phyloP scores from a whole-genome alignment of 495 filamentous ascomycete species.

The Diplogelasinospora grovesii region DNA sequence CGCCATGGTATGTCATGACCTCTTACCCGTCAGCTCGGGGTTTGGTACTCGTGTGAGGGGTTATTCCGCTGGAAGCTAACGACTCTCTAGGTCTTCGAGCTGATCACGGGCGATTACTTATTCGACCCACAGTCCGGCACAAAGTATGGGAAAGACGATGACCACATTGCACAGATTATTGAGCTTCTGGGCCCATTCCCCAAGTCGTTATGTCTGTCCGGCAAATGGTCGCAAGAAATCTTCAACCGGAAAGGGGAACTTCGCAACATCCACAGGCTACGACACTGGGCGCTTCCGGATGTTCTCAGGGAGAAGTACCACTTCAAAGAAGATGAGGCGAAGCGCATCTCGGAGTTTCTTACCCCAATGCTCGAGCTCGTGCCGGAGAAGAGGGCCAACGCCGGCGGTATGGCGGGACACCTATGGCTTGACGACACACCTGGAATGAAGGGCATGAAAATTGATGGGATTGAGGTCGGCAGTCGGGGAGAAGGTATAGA shows the following conservation, averaged over 20 bases:
- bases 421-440: slow-evolving; percentile 72
- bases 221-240: slow-evolving; percentile 98
- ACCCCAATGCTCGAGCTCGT: slow-evolving; percentile 86
- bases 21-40: neutral
- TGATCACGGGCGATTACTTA: slow-evolving; percentile 97
- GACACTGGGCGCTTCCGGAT: slow-evolving; percentile 93
- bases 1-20: slow-evolving; percentile 70
- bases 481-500: slow-evolving; percentile 91
- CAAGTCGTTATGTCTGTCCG: slow-evolving; percentile 78
- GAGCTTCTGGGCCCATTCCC: slow-evolving; percentile 93
- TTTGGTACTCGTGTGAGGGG: neutral
- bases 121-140: slow-evolving; percentile 99
- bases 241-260: slow-evolving; percentile 98
- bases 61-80: neutral
- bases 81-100: slow-evolving; percentile 74
- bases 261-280: slow-evolving; percentile 92
- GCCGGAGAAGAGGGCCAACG: slow-evolving; percentile 85
- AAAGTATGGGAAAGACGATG: slow-evolving; percentile 99
- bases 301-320: slow-evolving; percentile 97
- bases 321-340: slow-evolving; percentile 70
- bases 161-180: slow-evolving; percentile 99
- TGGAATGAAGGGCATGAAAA: slow-evolving; percentile 75
- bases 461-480: slow-evolving; percentile 65
- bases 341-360: slow-evolving; percentile 77
- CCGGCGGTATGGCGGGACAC: slow-evolving; percentile 87